These are phyloP conservation scores for Calycina marina DNA, from an alignment of 2,329 filamentous ascomycete genomes.

Conservation along the genomic window DNA sequence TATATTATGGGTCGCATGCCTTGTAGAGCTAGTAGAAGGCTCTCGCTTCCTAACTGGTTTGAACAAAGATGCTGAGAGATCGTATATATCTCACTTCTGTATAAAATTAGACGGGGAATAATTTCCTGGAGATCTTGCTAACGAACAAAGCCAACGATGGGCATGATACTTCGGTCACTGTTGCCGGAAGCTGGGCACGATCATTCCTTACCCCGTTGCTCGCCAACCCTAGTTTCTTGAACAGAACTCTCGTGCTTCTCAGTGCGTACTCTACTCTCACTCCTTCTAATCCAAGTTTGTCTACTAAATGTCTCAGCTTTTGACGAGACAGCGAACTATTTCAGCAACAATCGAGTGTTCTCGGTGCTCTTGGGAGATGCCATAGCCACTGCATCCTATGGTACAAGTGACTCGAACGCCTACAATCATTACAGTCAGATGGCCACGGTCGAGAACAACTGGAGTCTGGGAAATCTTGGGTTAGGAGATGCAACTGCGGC, in stretches of 20 bases:
- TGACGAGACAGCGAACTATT: conserved; percentile 60
- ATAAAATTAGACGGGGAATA: not conserved
- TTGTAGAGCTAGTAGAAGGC: too few species aligned
- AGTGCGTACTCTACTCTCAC: conserved; percentile 37
- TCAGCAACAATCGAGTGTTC: conserved; percentile 50
- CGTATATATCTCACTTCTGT: too few species aligned
- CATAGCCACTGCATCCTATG: conserved; percentile 43
- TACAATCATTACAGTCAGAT: conserved; percentile 60
- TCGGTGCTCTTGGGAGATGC: conserved; percentile 60
- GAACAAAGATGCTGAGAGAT: too few species aligned
- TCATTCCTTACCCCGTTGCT: conserved; percentile 57
- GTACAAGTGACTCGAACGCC: conserved; percentile 51
- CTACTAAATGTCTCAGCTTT: conserved; percentile 59
- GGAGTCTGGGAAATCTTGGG: conserved; percentile 51
- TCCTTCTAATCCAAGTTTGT: conserved; percentile 54
- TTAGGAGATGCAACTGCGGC: conserved; percentile 23
- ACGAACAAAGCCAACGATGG: conserved; percentile 42
- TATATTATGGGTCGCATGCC: too few species aligned
- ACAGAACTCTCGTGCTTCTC: conserved; percentile 57
- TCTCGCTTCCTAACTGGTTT: too few species aligned
- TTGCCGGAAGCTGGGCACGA: conserved; percentile 53
- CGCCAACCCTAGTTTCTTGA: conserved; percentile 52
- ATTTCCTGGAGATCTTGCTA: conserved; percentile 11
- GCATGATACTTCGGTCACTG: conserved; percentile 56
- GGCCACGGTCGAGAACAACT: conserved; percentile 48